phyloP scores from a whole-genome alignment of 2,329 filamentous ascomycete genomes.

The Fusarium sp. region DNA sequence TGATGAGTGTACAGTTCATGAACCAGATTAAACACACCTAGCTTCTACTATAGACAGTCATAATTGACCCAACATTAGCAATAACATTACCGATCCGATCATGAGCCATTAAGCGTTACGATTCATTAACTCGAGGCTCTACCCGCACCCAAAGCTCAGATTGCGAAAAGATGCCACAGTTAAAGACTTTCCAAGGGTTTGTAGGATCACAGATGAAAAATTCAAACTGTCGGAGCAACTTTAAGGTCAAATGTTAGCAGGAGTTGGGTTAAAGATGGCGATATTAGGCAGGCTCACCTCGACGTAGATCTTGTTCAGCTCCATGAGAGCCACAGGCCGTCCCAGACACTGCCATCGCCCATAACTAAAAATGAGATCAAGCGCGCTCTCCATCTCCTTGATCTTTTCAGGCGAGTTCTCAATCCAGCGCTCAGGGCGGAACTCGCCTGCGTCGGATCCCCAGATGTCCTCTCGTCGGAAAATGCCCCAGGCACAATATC shows the following conservation, averaged over 20 bases:
- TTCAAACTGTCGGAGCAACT: conserved; percentile 50
- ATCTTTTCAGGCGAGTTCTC: conserved; percentile 47
- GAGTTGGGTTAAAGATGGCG: accelerated
- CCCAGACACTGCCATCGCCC: conserved; percentile 56
- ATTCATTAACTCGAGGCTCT: background rate
- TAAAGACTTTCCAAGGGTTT: conserved; percentile 47
- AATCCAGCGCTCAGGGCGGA: conserved; percentile 54
- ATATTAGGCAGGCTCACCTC: conserved; percentile 49
- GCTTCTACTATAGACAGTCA: background rate
- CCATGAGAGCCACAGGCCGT: conserved; percentile 53
- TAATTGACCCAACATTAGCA: background rate
- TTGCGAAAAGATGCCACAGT: conserved; percentile 48
- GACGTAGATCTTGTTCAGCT: conserved; percentile 55
- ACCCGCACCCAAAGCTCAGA: conserved; percentile 46
- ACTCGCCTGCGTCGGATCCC: conserved; percentile 50
- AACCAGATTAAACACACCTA: background rate
- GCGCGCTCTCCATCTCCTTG: conserved; percentile 50
- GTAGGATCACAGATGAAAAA: conserved; percentile 47
- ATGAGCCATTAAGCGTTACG: background rate
- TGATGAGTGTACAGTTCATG: background rate
- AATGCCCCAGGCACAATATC: conserved; percentile 52
- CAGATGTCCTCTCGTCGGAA: conserved; percentile 49
- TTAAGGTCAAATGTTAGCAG: background rate
- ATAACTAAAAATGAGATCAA: conserved; percentile 55
- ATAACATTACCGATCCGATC: background rate